These are phyloP conservation scores for Beauveria scarabaeidicola DNA, from an alignment of 2,329 filamentous ascomycete species.

Conservation along the genomic window DNA sequence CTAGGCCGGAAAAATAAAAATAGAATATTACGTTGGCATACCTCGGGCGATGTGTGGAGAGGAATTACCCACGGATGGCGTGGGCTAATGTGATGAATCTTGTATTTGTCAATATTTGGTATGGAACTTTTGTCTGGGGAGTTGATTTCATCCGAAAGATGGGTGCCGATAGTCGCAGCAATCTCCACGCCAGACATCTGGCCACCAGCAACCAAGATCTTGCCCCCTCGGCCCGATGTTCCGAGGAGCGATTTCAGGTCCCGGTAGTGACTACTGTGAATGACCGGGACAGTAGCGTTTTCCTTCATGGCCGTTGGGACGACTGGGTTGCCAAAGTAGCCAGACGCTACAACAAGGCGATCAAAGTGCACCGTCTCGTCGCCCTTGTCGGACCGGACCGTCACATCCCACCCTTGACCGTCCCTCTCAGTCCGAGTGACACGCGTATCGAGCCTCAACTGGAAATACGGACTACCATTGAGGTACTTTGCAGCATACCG, in stretches of 20 bases:
- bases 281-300: conserved; percentile 36
- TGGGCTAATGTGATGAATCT: conserved; percentile 60
- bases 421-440: conserved; percentile 34
- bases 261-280: conserved; percentile 63
- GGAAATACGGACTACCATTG: conserved; percentile 27
- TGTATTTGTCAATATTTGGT: conserved; percentile 38
- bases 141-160: conserved; percentile 56
- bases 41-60: conserved; percentile 43
- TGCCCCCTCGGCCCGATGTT: conserved; percentile 35
- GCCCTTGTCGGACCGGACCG: conserved; percentile 24
- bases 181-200: conserved; percentile 79
- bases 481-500: conserved; percentile 55
- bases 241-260: conserved; percentile 41
- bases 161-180: conserved; percentile 60
- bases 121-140: conserved; percentile 37
- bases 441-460: conserved; percentile 40
- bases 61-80: conserved; percentile 67
- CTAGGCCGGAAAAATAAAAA: too few species aligned
- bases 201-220: conserved; percentile 67
- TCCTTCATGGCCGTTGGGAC: conserved; percentile 36
- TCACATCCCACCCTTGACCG: conserved; percentile 33
- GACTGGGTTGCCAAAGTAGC: conserved; percentile 61
- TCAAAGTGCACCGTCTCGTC: conserved; percentile 52
- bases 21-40: conserved; percentile 18
- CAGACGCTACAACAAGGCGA: conserved; percentile 62